phyloP scores from a whole-genome alignment of 805 yeast species.

The Lipomyces japonicus region DNA sequence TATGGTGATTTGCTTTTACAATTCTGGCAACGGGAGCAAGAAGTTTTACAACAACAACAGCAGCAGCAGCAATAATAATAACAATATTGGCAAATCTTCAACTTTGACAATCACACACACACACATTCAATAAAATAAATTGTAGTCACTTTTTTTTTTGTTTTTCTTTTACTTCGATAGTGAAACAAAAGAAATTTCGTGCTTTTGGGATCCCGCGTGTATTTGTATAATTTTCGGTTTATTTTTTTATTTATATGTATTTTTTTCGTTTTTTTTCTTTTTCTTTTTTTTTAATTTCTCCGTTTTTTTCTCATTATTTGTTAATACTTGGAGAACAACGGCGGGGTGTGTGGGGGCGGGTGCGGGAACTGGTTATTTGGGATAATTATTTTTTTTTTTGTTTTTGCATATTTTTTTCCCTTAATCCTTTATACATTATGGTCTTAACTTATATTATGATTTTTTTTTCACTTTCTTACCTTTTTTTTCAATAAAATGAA shows the following conservation, averaged over 20 bases:
- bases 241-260: background rate
- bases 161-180: background rate
- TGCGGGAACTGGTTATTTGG: background rate
- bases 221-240: background rate
- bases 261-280: background rate
- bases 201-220: background rate
- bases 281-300: no score
- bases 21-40: conserved; percentile 62
- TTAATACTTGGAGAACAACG: no score
- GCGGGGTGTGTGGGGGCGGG: no score
- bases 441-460: no score
- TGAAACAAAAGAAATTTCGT: background rate
- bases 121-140: background rate
- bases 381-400: background rate
- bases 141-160: background rate
- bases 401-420: background rate
- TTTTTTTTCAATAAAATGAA: no score
- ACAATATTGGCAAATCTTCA: no score
- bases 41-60: background rate
- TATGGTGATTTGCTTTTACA: conserved; percentile 82
- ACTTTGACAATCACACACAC: no score
- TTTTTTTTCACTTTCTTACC: no score
- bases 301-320: no score
- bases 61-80: background rate
- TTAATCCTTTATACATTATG: no score